Conservation (phyloP, 2,329 filamentous ascomycete genomes). For the Pleoardoris graminearum region DNA sequence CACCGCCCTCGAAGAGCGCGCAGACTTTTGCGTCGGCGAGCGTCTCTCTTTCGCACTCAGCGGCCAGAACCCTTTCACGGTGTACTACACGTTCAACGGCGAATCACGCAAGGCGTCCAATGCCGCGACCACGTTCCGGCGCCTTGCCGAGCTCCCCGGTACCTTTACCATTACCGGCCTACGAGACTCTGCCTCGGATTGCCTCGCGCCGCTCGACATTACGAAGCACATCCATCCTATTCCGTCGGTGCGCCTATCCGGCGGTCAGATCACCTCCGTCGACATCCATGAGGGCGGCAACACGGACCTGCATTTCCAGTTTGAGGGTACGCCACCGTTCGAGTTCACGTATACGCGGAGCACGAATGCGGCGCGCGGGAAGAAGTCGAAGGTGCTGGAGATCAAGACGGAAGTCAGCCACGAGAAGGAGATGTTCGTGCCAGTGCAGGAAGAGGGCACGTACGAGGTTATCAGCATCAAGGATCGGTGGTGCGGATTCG, state of each 20-base stretch:
- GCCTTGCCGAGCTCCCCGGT: constrained; percentile 88
- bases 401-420: constrained; percentile 86
- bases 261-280: constrained; percentile 76
- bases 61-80: constrained; percentile 87
- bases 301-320: constrained; percentile 91
- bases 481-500: constrained; percentile 88
- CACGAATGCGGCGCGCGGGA: constrained; percentile 70
- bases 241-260: constrained; percentile 86
- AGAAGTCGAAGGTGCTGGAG: constrained; percentile 74
- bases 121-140: constrained; percentile 80
- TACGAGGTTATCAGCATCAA: constrained; percentile 98
- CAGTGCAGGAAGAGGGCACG: constrained; percentile 89
- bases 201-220: constrained; percentile 77
- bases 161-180: constrained; percentile 85
- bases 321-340: constrained; percentile 93
- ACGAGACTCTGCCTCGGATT: constrained; percentile 85
- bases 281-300: constrained; percentile 97
- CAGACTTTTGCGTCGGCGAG: constrained; percentile 94
- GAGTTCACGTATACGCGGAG: constrained; percentile 96
- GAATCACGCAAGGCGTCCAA: constrained; percentile 77
- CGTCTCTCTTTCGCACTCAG: constrained; percentile 89
- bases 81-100: constrained; percentile 87
- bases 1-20: constrained; percentile 79
- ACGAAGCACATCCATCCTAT: constrained; percentile 86
- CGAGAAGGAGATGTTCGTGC: constrained; percentile 78